These are phyloP conservation scores for Penicillium verrucosum DNA, from an alignment of 2,329 filamentous ascomycete species.

Conservation along the genomic window DNA sequence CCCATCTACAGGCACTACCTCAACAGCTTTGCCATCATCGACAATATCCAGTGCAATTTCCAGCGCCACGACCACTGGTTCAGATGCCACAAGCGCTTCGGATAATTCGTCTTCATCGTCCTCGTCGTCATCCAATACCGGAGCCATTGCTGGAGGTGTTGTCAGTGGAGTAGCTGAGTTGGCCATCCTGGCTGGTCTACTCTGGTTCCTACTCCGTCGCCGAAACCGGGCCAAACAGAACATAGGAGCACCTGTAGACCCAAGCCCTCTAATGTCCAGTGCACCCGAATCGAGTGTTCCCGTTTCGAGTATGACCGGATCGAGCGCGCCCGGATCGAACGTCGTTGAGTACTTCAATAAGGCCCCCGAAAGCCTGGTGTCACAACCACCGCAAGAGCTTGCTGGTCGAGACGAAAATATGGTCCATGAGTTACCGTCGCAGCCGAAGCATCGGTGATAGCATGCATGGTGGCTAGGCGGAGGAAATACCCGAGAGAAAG, in stretches of 20 bases:
- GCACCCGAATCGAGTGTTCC: background rate
- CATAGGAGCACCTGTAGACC: background rate
- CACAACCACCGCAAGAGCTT: background rate
- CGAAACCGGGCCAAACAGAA: background rate
- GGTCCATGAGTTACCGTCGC: background rate
- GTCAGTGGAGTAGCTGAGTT: conserved; percentile 18
- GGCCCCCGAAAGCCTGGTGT: background rate
- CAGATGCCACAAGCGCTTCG: background rate
- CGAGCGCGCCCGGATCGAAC: background rate
- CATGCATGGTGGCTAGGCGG: background rate
- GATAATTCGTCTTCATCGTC: background rate
- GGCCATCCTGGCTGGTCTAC: conserved; percentile 9
- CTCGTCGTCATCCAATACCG: conserved; percentile 1
- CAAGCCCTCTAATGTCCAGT: background rate
- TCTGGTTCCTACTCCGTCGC: conserved; percentile 18
- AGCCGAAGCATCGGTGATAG: background rate
- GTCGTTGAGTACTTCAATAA: background rate
- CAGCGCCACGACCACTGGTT: background rate
- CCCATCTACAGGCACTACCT: background rate
- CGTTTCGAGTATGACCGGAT: background rate
- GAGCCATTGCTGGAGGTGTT: conserved; percentile 14
- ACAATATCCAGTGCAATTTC: background rate
- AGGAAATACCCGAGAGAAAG: background rate
- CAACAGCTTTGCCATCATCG: background rate
- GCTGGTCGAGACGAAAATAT: background rate